Evolutionary conservation across 164 flowering plant species (phyloP).

Genomic region (Macadamia tetraphylla): DNA sequence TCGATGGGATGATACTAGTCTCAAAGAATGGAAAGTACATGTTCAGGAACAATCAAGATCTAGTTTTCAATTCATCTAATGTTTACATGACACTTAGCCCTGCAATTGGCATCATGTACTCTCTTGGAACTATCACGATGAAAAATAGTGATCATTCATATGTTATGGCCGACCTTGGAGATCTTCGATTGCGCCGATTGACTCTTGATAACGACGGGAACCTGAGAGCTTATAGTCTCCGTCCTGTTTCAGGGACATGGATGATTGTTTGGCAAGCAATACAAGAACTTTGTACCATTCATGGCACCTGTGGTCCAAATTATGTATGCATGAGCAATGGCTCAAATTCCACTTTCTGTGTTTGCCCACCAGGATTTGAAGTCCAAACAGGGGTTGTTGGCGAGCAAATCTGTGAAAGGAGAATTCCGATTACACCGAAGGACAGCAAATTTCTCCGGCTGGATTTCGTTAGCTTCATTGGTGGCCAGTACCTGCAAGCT

Average conservation of each 20-base stretch:
- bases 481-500: constrained; percentile 17
- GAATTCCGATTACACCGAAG: constrained; percentile 7
- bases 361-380: constrained; percentile 57
- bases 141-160: constrained; percentile 8
- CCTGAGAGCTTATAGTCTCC: constrained; percentile 38
- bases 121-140: constrained; percentile 21
- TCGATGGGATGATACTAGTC: constrained; percentile 17
- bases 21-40: constrained; percentile 38
- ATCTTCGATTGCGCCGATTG: constrained; percentile 29
- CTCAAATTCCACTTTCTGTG: constrained; percentile 21
- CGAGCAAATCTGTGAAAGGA: constrained; percentile 27
- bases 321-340: constrained; percentile 38
- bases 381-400: not conserved
- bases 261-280: constrained; percentile 44
- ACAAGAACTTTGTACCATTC: constrained; percentile 36
- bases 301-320: constrained; percentile 49
- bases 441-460: constrained; percentile 41
- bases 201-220: constrained; percentile 57
- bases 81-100: constrained; percentile 11
- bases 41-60: constrained; percentile 17
- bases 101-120: no score
- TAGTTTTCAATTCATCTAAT: constrained; percentile 33
- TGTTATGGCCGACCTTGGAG: constrained; percentile 32
- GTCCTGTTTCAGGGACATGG: constrained; percentile 28
- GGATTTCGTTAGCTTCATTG: constrained; percentile 56